These are phyloP conservation scores for Penicillium tannophilum DNA, from an alignment of 495 filamentous ascomycete genomes.

Conservation along the genomic window DNA sequence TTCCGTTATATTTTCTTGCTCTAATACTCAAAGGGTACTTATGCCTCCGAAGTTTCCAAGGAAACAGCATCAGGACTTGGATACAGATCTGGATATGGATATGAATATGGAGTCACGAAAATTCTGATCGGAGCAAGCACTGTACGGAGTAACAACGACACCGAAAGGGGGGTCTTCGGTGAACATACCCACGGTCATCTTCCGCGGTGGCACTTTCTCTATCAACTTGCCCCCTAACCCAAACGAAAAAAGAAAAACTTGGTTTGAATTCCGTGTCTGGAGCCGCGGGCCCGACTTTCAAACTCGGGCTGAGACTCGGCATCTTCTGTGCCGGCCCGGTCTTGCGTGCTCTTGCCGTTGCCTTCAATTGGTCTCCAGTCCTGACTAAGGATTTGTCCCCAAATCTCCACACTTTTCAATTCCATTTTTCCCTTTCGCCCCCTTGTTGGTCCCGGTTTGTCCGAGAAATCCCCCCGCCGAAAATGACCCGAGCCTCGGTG, in stretches of 20 bases:
- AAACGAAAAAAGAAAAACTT: neutral
- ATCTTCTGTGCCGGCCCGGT: constrained; percentile 27
- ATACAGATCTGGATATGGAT: neutral
- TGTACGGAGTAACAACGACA: constrained; percentile 16
- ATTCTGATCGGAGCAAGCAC: constrained; percentile 24
- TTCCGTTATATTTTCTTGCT: neutral
- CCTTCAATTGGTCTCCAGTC: constrained; percentile 6
- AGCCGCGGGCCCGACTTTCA: constrained; percentile 21
- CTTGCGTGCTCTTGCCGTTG: constrained; percentile 18
- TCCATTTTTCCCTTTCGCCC: constrained; percentile 1
- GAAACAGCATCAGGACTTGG: neutral
- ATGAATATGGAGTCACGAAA: constrained; percentile 3
- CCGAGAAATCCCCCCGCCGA: constrained; percentile 15
- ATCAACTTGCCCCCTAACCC: neutral
- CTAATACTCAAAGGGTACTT: neutral
- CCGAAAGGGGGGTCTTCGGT: constrained; percentile 15
- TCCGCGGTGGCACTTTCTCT: constrained; percentile 15
- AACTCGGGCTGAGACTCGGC: constrained; percentile 21
- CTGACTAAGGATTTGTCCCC: constrained; percentile 4
- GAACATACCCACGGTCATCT: constrained; percentile 19
- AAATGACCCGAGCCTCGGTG: constrained; percentile 27
- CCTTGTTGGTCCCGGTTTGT: constrained; percentile 5
- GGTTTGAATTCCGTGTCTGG: constrained; percentile 10
- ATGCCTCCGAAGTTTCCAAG: neutral
- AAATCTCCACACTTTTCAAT: constrained; percentile 6